Evolutionary conservation across 1,284 basidiomycete species (phyloP), one percentile per base, ranked within the genome.

Genomic region (Cryptococcus jaspeensis): DNA sequence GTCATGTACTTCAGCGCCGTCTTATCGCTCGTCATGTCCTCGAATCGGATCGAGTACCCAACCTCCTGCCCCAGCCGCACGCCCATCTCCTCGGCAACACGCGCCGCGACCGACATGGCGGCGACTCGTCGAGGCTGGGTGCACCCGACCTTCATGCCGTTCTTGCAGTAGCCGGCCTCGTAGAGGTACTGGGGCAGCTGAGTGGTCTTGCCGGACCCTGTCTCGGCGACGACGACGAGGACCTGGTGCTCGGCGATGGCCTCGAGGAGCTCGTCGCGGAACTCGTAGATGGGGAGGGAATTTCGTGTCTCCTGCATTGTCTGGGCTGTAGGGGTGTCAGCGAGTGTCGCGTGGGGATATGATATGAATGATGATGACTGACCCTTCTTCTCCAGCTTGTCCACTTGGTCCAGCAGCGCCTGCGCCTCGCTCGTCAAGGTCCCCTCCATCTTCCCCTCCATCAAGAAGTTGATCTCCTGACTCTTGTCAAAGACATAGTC

Each of bases 401-500:
- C 89, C 45, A 99, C 92, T 75, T 94, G 90, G 54, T 85, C 83
- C 72, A 94, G 85, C 23, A 99, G 78, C 28, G 91, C 81, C 65
- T 87, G 88, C 62, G 97, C 93, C 61, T 90, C 88, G n/a, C 88
- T 86, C 59, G 86, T 90, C 83, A 96, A 82, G 53, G 86, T 84
- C 28, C 87, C 88, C 51, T 85, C 85, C 72, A 91, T 70, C 18
- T 86, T 84, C 53, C 85, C 83, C 61, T 94, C 92, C 83, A 92
- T 86, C 70, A 96, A 87, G 77, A 97, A 99, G 69, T 92, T 84
- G 74, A 99, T 99, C 20, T 92, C 93, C 77, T 97, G 93, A 66
- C 85, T 89, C 74, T 98, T 95, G 78, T 99, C 95, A 72, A 99
- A 97, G 40, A 99, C 95, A 75, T 93, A 99, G 63, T 99, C 95